Conservation (phyloP, 352 stramenopile species). For the Phytopythium mirpurense region DNA sequence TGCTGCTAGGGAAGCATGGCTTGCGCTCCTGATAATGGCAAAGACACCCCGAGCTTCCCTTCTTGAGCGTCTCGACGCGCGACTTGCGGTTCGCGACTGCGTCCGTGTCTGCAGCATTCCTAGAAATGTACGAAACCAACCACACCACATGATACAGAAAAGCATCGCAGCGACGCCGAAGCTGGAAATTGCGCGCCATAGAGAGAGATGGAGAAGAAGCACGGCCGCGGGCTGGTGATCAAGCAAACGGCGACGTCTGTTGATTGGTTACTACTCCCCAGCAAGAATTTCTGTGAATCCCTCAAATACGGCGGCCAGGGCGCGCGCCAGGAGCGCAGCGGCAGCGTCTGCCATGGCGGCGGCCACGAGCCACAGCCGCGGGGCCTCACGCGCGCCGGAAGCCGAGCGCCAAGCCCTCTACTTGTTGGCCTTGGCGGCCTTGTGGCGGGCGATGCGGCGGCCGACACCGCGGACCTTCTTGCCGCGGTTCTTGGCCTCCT, state of each 20-base stretch:
- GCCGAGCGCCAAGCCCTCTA: conserved; percentile 51
- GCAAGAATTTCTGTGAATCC: conserved; percentile 43
- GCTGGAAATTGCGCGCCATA: too few relatives aligned
- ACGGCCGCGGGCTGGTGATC: too few relatives aligned
- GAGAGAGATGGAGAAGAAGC: too few relatives aligned
- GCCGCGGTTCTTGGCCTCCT: conserved; percentile 99
- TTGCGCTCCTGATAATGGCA: too few relatives aligned
- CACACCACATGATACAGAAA: too few relatives aligned
- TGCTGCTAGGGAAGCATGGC: too few relatives aligned
- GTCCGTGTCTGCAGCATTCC: too few relatives aligned
- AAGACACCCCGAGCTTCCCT: too few relatives aligned
- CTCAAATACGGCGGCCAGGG: conserved; percentile 38
- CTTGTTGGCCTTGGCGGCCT: conserved; percentile 97
- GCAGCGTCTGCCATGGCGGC: conserved; percentile 11
- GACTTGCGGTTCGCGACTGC: too few relatives aligned
- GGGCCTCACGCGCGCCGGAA: conserved; percentile 4
- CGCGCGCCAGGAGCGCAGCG: conserved; percentile 16
- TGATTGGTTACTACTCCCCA: conserved; percentile 50
- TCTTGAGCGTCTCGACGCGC: too few relatives aligned
- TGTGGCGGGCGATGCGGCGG: conserved; percentile 97
- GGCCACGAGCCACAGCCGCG: neutral
- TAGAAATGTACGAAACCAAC: too few relatives aligned
- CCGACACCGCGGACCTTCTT: conserved; percentile 98
- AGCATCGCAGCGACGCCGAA: too few relatives aligned
- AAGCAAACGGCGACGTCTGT: conserved; percentile 46